phyloP scores from a whole-genome alignment of 176 grass and related monocot genomes.

The Eragrostis nindensis region DNA sequence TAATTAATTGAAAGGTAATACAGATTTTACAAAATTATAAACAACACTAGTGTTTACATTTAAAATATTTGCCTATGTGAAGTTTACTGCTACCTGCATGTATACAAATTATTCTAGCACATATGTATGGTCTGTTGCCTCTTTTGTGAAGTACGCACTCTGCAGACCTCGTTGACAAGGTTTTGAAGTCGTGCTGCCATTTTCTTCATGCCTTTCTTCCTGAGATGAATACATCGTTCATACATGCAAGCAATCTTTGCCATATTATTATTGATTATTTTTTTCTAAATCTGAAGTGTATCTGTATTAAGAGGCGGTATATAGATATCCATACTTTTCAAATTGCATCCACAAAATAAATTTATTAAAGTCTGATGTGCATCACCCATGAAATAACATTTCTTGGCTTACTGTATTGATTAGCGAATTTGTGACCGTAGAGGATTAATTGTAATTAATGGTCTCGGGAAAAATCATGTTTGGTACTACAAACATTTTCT shows the following conservation, averaged over 20 bases:
- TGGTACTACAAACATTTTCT: no score
- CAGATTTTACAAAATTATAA: slow-evolving; percentile 1
- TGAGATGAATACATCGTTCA: neutral
- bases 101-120: neutral
- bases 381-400: neutral
- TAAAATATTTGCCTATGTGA: neutral
- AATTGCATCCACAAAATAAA: neutral
- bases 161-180: neutral
- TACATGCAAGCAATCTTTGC: neutral
- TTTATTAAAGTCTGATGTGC: neutral
- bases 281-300: neutral
- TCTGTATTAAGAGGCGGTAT: neutral
- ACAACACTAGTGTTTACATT: neutral
- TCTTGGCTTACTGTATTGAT: neutral
- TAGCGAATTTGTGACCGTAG: neutral
- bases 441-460: neutral
- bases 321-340: neutral
- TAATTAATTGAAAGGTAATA: slow-evolving; percentile 15
- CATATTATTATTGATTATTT: neutral
- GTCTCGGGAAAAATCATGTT: neutral
- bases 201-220: neutral
- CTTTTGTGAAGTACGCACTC: neutral
- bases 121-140: neutral
- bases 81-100: neutral
- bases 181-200: neutral